phyloP scores from a whole-genome alignment of 306 rosid genomes.

The Cicer arietinum region DNA sequence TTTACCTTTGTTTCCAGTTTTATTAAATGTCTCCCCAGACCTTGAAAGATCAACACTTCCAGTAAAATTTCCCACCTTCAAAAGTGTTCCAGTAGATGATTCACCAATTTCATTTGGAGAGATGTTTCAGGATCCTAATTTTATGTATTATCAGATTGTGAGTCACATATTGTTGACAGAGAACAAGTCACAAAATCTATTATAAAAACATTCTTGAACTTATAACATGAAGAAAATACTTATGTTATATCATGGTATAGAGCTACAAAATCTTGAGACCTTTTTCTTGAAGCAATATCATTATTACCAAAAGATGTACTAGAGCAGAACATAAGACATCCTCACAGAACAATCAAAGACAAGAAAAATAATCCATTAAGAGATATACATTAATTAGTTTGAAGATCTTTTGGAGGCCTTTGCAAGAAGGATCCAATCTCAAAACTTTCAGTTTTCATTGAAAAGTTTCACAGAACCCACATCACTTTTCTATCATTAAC shows the following conservation, averaged over 20 bases:
- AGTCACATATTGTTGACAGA: constrained; percentile 1
- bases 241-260: constrained; percentile 13
- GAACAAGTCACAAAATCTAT: constrained; percentile 7
- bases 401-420: constrained; percentile 5
- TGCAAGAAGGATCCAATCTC: constrained; percentile 28
- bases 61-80: constrained; percentile 54
- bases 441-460: constrained; percentile 27
- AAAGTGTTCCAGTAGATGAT: constrained; percentile 44
- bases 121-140: constrained; percentile 17
- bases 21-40: constrained; percentile 58
- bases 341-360: constrained; percentile 22
- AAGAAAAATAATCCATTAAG: constrained; percentile 20
- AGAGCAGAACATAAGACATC: constrained; percentile 8
- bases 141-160: neutral
- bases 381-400: neutral
- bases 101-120: constrained; percentile 46
- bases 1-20: constrained; percentile 59
- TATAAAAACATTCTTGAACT: neutral
- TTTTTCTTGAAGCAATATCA: neutral
- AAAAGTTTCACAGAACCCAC: constrained; percentile 4
- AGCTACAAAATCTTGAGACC: constrained; percentile 11
- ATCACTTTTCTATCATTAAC: constrained; percentile 5
- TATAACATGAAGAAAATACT: constrained; percentile 22
- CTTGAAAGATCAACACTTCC: constrained; percentile 47
- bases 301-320: neutral